These are phyloP conservation scores for Physocladia obscura DNA, from an alignment of 192 early-diverging fungal species.

Conservation along the genomic window DNA sequence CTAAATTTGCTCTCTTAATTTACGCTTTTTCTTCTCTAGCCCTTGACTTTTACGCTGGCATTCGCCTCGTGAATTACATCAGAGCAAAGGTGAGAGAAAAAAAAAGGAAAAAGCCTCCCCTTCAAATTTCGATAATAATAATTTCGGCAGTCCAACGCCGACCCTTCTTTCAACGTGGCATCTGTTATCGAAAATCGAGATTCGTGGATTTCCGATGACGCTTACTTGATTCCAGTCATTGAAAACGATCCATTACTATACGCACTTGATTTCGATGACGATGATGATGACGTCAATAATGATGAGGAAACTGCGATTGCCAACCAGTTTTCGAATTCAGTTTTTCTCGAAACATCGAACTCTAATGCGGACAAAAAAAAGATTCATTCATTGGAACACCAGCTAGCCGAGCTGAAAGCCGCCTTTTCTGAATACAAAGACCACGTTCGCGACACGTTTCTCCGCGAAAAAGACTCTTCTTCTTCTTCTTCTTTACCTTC, in stretches of 20 bases:
- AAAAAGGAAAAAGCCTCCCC: background rate
- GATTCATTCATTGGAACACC: conserved; percentile 18
- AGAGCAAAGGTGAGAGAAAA: conserved; percentile 43
- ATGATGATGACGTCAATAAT: conserved; percentile 40
- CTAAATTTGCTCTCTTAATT: conserved; percentile 5
- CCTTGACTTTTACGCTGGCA: conserved; percentile 82
- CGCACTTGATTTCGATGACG: conserved; percentile 41
- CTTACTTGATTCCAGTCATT: conserved; percentile 45
- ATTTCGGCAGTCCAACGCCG: conserved; percentile 9
- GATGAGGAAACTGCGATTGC: conserved; percentile 8
- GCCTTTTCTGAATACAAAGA: conserved; percentile 48
- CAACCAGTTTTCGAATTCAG: background rate
- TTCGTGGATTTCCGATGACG: conserved; percentile 41
- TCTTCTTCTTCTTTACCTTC: background rate
- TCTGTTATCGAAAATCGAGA: background rate
- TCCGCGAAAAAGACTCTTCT: conserved; percentile 37
- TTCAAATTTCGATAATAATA: no score
- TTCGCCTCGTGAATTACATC: conserved; percentile 84
- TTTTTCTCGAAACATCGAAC: conserved; percentile 1
- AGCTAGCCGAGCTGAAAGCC: conserved; percentile 32
- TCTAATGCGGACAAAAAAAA: conserved; percentile 29
- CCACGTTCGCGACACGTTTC: conserved; percentile 44
- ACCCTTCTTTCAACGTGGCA: background rate
- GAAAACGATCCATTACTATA: conserved; percentile 56
- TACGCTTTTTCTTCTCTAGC: conserved; percentile 4